Percentiles rank a stretch among this genome's conserved stretches.
Conservation (phyloP, 1,284 basidiomycete species). For the Puccinia novopanici region DNA sequence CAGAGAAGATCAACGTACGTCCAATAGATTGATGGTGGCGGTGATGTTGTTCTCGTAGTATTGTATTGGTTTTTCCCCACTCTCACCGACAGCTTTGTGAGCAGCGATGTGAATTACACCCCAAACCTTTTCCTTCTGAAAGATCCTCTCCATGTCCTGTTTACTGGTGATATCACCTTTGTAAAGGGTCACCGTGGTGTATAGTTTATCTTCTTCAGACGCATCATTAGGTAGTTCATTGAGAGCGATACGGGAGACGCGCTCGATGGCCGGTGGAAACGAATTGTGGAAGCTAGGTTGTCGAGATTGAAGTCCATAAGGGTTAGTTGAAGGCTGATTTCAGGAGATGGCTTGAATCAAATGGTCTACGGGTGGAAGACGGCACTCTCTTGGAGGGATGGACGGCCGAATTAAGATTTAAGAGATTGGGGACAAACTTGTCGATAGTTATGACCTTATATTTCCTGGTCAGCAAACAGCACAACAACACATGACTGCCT, state of each 20-base stretch:
- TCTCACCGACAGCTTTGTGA: constrained; percentile 97
- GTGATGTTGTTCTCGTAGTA: constrained; percentile 91
- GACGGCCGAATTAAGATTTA: background rate
- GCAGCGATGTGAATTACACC: constrained; percentile 96
- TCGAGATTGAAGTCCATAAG: background rate
- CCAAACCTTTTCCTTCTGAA: constrained; percentile 87
- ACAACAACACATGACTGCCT: constrained; percentile 85
- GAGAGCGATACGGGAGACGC: constrained; percentile 76
- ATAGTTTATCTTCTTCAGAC: constrained; percentile 63
- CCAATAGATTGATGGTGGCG: constrained; percentile 76
- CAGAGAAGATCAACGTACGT: constrained; percentile 57
- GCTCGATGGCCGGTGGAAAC: constrained; percentile 70
- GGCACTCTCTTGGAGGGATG: no score
- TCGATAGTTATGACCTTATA: constrained; percentile 92
- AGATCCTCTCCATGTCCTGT: constrained; percentile 72
- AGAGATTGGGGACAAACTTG: constrained; percentile 62
- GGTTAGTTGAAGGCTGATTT: background rate
- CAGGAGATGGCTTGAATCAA: background rate
- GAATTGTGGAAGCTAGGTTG: constrained; percentile 73
- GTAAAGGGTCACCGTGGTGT: constrained; percentile 69
- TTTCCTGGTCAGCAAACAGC: constrained; percentile 77
- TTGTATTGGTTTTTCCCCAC: constrained; percentile 85
- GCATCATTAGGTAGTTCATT: constrained; percentile 69
- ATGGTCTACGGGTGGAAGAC: no score
- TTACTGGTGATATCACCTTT: constrained; percentile 73